These are phyloP conservation scores for Crithidia expoeki DNA, from an alignment of 208 protist species.

Conservation along the genomic window DNA sequence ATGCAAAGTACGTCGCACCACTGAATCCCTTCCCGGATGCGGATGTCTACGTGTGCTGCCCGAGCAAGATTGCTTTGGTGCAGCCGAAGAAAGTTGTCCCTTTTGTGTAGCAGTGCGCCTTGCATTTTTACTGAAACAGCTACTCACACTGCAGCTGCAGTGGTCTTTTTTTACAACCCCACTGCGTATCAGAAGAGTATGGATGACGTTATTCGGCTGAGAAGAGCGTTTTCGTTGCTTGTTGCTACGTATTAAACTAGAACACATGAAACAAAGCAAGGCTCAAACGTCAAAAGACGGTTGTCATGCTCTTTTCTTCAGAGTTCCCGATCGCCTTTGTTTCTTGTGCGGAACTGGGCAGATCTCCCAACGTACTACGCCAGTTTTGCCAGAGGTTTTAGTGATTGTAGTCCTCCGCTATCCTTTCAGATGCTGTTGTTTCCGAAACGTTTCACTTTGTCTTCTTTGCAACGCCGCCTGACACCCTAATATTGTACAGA, in stretches of 20 bases:
- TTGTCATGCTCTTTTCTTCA: no score
- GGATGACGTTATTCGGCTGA: no score
- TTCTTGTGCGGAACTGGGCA: no score
- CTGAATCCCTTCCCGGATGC: conserved; percentile 73
- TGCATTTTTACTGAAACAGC: background rate
- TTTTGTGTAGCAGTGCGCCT: conserved; percentile 15
- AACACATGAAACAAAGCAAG: no score
- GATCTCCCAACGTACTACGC: no score
- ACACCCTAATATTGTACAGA: background rate
- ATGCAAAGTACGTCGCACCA: conserved; percentile 49
- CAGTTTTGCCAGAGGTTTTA: no score
- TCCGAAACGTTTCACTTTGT: background rate
- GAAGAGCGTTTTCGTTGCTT: background rate
- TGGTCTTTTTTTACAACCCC: background rate
- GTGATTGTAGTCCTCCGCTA: no score
- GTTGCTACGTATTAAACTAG: background rate
- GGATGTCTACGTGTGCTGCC: conserved; percentile 86
- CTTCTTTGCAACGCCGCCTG: background rate
- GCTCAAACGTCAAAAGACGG: no score
- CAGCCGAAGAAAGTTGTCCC: conserved; percentile 54
- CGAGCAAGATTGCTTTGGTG: conserved; percentile 60
- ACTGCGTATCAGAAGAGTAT: background rate
- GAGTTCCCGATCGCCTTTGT: no score
- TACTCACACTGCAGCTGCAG: background rate
- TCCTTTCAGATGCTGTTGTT: background rate